Percentiles rank a stretch among this genome's conserved stretches.
Evolutionary conservation across 768 basidiomycete species (phyloP).

Genomic region (Dioszegia aurantiaca): DNA sequence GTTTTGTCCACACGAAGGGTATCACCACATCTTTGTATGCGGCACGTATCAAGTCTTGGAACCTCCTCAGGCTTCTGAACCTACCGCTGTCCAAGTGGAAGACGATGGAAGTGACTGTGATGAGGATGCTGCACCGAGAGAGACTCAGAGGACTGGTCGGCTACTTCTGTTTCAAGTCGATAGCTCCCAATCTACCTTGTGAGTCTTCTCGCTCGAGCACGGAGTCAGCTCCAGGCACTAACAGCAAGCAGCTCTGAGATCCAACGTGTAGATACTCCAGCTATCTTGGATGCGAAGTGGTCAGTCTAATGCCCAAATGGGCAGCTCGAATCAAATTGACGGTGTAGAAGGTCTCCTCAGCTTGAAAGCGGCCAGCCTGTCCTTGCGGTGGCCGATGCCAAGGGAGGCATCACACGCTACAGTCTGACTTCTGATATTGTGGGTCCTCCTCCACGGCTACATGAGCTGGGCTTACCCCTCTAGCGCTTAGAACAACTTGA

Average conservation of each 20-base stretch:
- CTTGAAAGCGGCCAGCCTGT: conserved; percentile 38
- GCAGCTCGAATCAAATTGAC: no score
- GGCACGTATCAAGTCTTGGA: conserved; percentile 84
- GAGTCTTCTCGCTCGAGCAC: conserved; percentile 6
- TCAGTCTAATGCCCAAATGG: conserved; percentile 47
- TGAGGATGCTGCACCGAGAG: conserved; percentile 23
- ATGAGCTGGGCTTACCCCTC: not conserved
- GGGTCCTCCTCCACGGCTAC: conserved; percentile 21
- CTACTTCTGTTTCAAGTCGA: conserved; percentile 66
- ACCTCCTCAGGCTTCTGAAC: conserved; percentile 1
- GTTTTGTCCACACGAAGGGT: conserved; percentile 71
- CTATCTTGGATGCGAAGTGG: conserved; percentile 95
- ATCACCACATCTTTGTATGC: conserved; percentile 69
- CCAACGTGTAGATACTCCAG: conserved; percentile 69
- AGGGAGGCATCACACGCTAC: conserved; percentile 70
- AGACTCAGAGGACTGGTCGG: conserved; percentile 60
- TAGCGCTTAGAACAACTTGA: conserved; percentile 30
- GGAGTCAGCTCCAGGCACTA: no score
- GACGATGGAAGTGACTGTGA: conserved; percentile 11
- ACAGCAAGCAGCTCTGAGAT: conserved; percentile 55
- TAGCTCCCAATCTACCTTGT: conserved; percentile 43
- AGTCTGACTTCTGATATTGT: conserved; percentile 61
- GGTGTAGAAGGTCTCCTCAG: conserved; percentile 18
- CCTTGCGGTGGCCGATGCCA: conserved; percentile 77
- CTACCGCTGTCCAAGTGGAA: conserved; percentile 15